These are phyloP conservation scores for Elsinoe arachidis DNA, from an alignment of 2,329 filamentous ascomycete species.

Conservation along the genomic window DNA sequence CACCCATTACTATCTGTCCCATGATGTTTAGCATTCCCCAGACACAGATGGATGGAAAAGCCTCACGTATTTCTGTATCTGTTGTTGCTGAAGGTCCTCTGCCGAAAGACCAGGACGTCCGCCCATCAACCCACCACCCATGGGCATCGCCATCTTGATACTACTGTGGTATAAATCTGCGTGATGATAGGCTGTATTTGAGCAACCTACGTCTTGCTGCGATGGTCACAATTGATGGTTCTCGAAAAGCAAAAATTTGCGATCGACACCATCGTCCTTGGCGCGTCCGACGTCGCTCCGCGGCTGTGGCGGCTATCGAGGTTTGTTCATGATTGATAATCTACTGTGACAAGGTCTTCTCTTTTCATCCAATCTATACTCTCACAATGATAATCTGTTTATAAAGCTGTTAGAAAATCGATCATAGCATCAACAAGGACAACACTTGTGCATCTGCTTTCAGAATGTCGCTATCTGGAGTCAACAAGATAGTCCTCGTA, in stretches of 20 bases:
- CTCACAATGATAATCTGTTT: too few relatives aligned
- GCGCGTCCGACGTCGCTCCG: conserved; percentile 4
- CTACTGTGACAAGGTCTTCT: background rate
- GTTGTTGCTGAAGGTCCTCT: conserved; percentile 35
- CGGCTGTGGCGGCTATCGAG: conserved; percentile 2
- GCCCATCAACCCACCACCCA: conserved; percentile 16
- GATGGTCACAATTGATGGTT: background rate
- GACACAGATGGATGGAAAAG: too few relatives aligned
- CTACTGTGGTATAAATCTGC: background rate
- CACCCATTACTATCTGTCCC: conserved; percentile 66
- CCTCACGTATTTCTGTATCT: conserved; percentile 40
- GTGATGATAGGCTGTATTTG: background rate
- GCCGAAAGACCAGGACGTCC: conserved; percentile 21
- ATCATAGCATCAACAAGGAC: background rate
- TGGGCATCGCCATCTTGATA: conserved; percentile 21
- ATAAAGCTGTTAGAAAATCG: too few relatives aligned
- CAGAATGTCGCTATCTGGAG: conserved; percentile 57
- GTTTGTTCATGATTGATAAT: conserved; percentile 10
- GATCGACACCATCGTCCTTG: background rate
- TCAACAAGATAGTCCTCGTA: conserved; percentile 71
- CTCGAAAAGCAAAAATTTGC: conserved; percentile 4
- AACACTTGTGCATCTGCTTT: background rate
- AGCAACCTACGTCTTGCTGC: background rate
- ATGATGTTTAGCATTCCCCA: conserved; percentile 39
- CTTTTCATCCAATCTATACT: background rate